These are phyloP conservation scores for Colletotrichum liaoningense DNA, from an alignment of 2,329 filamentous ascomycete genomes.

Conservation along the genomic window DNA sequence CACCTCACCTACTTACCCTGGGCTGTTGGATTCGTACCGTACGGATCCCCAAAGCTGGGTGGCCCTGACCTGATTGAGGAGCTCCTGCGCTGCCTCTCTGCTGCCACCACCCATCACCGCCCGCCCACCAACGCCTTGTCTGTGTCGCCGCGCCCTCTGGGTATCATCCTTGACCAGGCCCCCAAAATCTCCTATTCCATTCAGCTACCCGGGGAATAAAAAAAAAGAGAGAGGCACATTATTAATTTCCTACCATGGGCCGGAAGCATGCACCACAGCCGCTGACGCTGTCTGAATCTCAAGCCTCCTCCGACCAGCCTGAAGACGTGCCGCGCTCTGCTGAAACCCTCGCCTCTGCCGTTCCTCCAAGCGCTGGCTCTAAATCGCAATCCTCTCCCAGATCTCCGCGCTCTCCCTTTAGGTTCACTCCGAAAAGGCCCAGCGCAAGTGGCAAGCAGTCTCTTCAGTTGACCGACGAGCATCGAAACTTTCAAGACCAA, in stretches of 20 bases:
- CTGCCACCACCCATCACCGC: background rate
- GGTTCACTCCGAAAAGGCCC: constrained; percentile 52
- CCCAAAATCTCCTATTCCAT: constrained; percentile 26
- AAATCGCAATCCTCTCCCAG: constrained; percentile 57
- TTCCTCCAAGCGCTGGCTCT: constrained; percentile 46
- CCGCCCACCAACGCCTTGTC: constrained; percentile 9
- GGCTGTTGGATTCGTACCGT: constrained; percentile 25
- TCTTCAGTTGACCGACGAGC: constrained; percentile 29
- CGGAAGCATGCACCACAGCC: constrained; percentile 70
- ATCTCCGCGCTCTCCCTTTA: constrained; percentile 58
- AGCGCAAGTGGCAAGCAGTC: constrained; percentile 33
- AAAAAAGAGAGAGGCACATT: constrained; percentile 14
- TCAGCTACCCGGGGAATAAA: constrained; percentile 1
- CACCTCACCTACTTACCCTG: background rate
- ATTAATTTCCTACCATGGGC: constrained; percentile 55
- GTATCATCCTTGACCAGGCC: constrained; percentile 34
- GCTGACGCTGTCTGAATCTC: constrained; percentile 61
- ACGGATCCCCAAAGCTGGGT: constrained; percentile 21
- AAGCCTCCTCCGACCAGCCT: constrained; percentile 46
- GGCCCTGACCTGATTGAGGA: constrained; percentile 5
- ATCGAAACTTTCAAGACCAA: constrained; percentile 40
- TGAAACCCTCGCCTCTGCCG: constrained; percentile 45
- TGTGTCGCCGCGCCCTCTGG: constrained; percentile 8
- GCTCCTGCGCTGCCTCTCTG: constrained; percentile 14
- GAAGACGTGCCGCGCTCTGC: constrained; percentile 42